Base-by-base conservation (phyloP, 2,329 filamentous ascomycete species). In the Penicillium sp. region DNA sequence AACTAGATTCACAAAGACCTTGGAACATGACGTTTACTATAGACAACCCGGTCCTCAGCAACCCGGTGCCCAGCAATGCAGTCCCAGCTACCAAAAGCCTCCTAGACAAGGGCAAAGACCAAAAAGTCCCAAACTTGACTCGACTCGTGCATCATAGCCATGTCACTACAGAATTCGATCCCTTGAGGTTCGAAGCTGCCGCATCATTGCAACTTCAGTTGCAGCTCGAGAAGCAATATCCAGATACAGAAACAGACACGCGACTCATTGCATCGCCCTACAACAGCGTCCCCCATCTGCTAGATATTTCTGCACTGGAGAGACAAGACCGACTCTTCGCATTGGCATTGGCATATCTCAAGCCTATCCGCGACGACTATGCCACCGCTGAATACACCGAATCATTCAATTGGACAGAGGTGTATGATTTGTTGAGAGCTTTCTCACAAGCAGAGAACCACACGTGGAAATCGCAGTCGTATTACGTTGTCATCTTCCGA, bases 401-500 rank as follows among this genome's bases (percentile, higher is more conserved):
- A 2, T 86, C 86, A 0, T 92, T 96, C 77, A 95, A 96, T 74
- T 94, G 90, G 87, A 76, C 83, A 41, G 81, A 91, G 15, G 78
- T 94, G 11, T 70, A 75, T 33, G 74, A 77, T 4, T 76, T 82
- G 33, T 75, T 94, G 50, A 80, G 76, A 55, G 68, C 77, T 2
- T 77, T 92, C 3, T 75, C 79, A 11, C 64, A 66, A 3, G 70
- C 75, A 9, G 80, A 81, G 13, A 75, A 75, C 6, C 75, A 82
- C 61, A 59, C 56, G 2, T 93, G 89, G 85, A 82, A 78, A 53
- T 78, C 81, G 58, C 82, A 81, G 49, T 81, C 79, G 29, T 96
- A 93, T 77, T 96, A 93, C 75, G 86, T 94, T 55, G 91, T 96
- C 40, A 87, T 87, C 5, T 96, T 96, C 75, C 84, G 90, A 16